Percentiles rank a stretch among this genome's conserved stretches.
Conservation (phyloP, 208 protist genomes). For the Trypanosoma platydactyli region DNA sequence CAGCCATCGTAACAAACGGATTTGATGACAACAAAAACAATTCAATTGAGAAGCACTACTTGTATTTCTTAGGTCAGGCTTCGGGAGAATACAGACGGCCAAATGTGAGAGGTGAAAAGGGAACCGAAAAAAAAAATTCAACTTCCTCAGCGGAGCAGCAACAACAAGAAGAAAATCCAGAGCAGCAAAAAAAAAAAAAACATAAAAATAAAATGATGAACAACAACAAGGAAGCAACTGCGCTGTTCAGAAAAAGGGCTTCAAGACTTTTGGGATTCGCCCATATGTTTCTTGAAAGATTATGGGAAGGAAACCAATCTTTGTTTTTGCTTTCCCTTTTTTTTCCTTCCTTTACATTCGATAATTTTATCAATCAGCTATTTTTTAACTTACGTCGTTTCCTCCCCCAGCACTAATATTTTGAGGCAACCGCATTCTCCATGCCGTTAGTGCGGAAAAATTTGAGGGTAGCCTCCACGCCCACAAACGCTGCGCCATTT, state of each 20-base stretch:
- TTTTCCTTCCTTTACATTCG: background rate
- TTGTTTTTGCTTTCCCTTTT: background rate
- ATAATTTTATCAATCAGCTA: background rate
- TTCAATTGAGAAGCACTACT: background rate
- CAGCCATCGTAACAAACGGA: slow-evolving; percentile 43
- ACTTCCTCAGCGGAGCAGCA: background rate
- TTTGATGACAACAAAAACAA: background rate
- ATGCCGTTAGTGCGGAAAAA: slow-evolving; percentile 22
- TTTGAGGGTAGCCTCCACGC: slow-evolving; percentile 28
- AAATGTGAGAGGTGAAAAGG: no score
- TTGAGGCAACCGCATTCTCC: background rate
- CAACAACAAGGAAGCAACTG: background rate
- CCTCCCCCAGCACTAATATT: background rate
- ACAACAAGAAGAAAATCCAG: background rate
- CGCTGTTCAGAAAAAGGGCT: no score
- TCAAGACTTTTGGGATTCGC: no score
- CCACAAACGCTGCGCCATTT: slow-evolving; percentile 28
- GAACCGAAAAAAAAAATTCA: no score
- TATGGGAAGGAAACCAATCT: no score
- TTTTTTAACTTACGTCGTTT: background rate
- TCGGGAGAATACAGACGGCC: no score
- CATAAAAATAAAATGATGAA: background rate
- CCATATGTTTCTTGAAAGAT: no score
- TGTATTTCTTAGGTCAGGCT: no score
- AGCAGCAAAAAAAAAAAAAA: background rate